Base-by-base conservation (phyloP, 2,329 filamentous ascomycete genomes). In the Xylariaceae sp. region DNA sequence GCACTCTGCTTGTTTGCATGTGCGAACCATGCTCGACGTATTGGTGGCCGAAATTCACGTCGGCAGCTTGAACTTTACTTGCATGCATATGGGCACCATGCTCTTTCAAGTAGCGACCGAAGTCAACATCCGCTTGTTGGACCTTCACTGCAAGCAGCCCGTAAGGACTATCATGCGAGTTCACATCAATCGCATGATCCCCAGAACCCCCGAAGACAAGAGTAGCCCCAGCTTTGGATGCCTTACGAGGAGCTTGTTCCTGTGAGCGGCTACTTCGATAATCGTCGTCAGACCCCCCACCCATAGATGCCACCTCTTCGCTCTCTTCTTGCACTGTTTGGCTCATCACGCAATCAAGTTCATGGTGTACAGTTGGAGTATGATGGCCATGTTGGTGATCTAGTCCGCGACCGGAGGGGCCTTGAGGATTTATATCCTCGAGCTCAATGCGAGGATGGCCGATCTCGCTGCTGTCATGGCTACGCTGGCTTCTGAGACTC, bases 301-400 rank as follows among this genome's bases (percentile, higher is more conserved):
- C 43, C 11, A 43, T 38, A 2, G 47, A 50, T 17, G 51, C 50
- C 11, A 33, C 12, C 3, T 54, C 52, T 35, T 59, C 61, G 19
- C 44, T 54, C 40, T 65, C 63, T 42, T 69, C 64, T 22, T 53
- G 51, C 19, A 67, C 54, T 2, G 59, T 59, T 51, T 65, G 67
- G 15, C 63, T 63, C 53, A 64, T 61, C 38, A 64, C 57, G 44
- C 63, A 63, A 19, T 64, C 62, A 34, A 60, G 61, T 39, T 67
- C 63, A 9, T 38, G 34, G 37, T 56, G 58, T 9, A 48, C 39
- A 17, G 54, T 48, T 9, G 38, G 47, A 9, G 52, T 49, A 15
- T 53, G 34, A 28, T 42, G 39, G 19, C 43, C 28, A 28, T 57
- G 49, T 19, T 48, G 49, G 39, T 54, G 45, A n/a, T 45, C 51